phyloP scores from a whole-genome alignment of 2,329 filamentous ascomycete genomes.

The Purpureocillium takamizusanense region DNA sequence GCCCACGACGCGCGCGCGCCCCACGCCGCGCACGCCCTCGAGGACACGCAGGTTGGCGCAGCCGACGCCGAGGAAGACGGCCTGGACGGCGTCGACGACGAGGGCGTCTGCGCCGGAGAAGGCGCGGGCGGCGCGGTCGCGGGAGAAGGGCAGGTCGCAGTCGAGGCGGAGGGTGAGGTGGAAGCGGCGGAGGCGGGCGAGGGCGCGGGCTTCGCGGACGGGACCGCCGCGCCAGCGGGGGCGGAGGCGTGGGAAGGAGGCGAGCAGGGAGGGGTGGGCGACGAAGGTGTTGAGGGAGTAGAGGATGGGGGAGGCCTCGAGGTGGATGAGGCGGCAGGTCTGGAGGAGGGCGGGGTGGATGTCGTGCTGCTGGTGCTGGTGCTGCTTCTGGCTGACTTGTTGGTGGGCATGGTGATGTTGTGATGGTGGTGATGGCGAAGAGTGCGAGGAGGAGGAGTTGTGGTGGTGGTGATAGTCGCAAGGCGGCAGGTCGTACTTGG shows the following conservation, averaged over 20 bases:
- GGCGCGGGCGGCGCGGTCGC: slow-evolving; percentile 17
- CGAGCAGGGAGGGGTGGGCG: slow-evolving; percentile 30
- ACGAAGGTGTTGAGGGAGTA: slow-evolving; percentile 34
- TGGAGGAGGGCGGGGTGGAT: slow-evolving; percentile 30
- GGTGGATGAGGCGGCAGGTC: slow-evolving; percentile 29
- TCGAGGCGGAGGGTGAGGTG: slow-evolving; percentile 32
- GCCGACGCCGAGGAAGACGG: slow-evolving; percentile 27
- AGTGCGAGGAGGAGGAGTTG: too few relatives aligned
- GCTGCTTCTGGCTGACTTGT: too few relatives aligned
- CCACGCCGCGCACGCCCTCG: slow-evolving; percentile 32
- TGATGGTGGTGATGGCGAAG: too few relatives aligned
- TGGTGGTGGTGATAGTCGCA: too few relatives aligned
- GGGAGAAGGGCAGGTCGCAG: slow-evolving; percentile 23
- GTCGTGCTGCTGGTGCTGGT: not conserved
- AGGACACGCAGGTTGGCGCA: slow-evolving; percentile 28
- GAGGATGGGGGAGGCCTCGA: slow-evolving; percentile 30
- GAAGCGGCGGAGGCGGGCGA: slow-evolving; percentile 27
- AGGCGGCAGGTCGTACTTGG: slow-evolving; percentile 8
- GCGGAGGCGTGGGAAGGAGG: slow-evolving; percentile 29
- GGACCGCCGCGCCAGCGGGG: slow-evolving; percentile 20
- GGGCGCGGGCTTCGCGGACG: slow-evolving; percentile 17
- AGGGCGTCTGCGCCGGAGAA: slow-evolving; percentile 30
- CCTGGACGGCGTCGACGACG: slow-evolving; percentile 28
- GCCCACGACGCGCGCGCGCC: slow-evolving; percentile 23
- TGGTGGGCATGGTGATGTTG: too few relatives aligned